Percentiles rank a stretch among this genome's conserved stretches.
Conservation (phyloP, 371 early-diverging fungal species). For the Rhizopus sp. region DNA sequence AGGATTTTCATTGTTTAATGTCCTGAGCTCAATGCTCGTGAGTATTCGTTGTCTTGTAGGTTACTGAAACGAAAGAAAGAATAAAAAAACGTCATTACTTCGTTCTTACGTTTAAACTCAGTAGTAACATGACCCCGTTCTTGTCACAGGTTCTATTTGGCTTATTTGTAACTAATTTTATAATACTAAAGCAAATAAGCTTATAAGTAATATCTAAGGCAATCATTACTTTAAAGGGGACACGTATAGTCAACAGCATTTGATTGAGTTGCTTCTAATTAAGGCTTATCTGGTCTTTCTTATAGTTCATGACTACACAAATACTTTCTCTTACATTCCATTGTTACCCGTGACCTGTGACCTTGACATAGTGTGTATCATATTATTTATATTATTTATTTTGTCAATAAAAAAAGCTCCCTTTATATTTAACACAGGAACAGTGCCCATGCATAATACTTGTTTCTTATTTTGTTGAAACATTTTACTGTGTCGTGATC, state of each 20-base stretch:
- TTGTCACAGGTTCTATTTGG: conserved; percentile 1
- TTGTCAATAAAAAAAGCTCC: no score
- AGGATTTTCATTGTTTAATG: neutral
- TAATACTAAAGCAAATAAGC: neutral
- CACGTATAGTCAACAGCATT: no score
- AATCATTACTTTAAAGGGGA: no score
- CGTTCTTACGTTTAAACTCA: neutral
- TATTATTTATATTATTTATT: no score
- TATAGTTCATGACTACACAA: no score
- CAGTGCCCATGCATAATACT: no score
- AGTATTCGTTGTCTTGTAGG: neutral
- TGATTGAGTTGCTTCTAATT: no score
- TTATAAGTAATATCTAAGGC: no score
- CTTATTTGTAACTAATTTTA: neutral
- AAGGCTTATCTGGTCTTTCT: neutral
- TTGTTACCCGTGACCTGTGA: conserved; percentile 3
- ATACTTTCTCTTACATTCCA: neutral
- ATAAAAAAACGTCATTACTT: neutral
- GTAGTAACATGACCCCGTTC: neutral
- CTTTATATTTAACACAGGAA: no score
- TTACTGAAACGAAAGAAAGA: neutral
- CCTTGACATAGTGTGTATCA: neutral
- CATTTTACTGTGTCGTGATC: conserved; percentile 61
- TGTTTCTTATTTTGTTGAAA: no score
- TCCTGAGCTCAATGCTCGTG: neutral